A percentile compares a stretch with the other conserved stretches of the same genome.
phyloP scores from a whole-genome alignment of 2,329 filamentous ascomycete species.

The Ophiosphaerella narmari region DNA sequence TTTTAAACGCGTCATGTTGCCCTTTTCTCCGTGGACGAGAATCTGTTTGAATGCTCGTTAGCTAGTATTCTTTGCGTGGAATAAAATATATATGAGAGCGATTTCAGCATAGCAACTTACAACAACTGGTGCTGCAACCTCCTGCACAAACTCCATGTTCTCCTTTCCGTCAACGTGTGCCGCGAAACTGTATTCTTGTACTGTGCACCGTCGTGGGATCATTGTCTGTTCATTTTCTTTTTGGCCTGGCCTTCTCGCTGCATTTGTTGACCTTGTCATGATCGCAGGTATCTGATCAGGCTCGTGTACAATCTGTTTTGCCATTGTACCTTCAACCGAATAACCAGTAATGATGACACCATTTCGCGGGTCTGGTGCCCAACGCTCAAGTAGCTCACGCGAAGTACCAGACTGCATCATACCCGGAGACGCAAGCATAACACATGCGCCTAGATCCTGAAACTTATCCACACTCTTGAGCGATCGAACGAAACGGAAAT shows the following conservation, averaged over 20 bases:
- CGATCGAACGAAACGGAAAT: constrained; percentile 92
- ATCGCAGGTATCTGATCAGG: constrained; percentile 93
- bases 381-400: constrained; percentile 87
- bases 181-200: constrained; percentile 93
- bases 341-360: constrained; percentile 99
- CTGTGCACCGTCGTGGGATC: constrained; percentile 89
- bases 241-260: constrained; percentile 64
- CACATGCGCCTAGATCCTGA: constrained; percentile 91
- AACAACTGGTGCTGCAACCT: constrained; percentile 88
- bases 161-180: constrained; percentile 96
- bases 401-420: constrained; percentile 98
- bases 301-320: constrained; percentile 91
- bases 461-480: constrained; percentile 93
- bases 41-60: constrained; percentile 61
- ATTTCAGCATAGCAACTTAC: constrained; percentile 59
- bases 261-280: constrained; percentile 64
- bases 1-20: constrained; percentile 97
- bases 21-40: constrained; percentile 93
- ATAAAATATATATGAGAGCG: neutral
- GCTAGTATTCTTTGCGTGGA: neutral
- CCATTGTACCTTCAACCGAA: constrained; percentile 98
- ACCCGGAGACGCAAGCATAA: constrained; percentile 96
- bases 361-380: constrained; percentile 95
- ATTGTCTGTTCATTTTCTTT: constrained; percentile 82
- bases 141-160: constrained; percentile 95